Percentiles rank a stretch among this genome's conserved stretches.
Evolutionary conservation across 2,329 filamentous ascomycete genomes (phyloP).

Genomic region (Trichoderma endophyticum): DNA sequence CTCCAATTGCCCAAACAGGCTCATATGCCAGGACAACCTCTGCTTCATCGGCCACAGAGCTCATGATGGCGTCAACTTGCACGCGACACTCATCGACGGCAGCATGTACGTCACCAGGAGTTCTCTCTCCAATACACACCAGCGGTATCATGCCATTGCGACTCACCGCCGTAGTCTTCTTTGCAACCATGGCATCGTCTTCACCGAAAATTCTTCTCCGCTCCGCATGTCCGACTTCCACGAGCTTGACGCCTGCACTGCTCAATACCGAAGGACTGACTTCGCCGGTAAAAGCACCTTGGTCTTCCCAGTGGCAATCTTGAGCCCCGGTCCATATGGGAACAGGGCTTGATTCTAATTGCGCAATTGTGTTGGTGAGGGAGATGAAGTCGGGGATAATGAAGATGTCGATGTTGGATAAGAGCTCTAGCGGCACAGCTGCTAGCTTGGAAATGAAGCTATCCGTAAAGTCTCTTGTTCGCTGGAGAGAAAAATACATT

Average conservation of each 20-base stretch:
- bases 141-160: conserved; percentile 71
- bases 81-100: conserved; percentile 64
- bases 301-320: conserved; percentile 67
- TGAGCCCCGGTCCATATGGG: conserved; percentile 67
- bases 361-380: conserved; percentile 50
- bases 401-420: conserved; percentile 64
- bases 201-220: conserved; percentile 69
- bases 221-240: conserved; percentile 81
- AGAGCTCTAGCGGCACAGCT: conserved; percentile 39
- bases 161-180: conserved; percentile 66
- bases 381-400: conserved; percentile 76
- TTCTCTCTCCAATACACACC: conserved; percentile 75
- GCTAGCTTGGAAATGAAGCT: conserved; percentile 47
- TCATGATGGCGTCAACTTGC: conserved; percentile 64
- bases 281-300: conserved; percentile 74
- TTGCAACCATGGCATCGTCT: conserved; percentile 64
- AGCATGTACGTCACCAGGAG: conserved; percentile 45
- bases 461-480: conserved; percentile 56
- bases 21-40: conserved; percentile 81
- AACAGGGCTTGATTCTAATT: conserved; percentile 39
- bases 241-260: conserved; percentile 66
- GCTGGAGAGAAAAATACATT: conserved; percentile 70
- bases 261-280: conserved; percentile 66
- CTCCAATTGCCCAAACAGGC: conserved; percentile 85
- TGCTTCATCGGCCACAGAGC: conserved; percentile 56